Conservation (phyloP, 768 basidiomycete species). For the Cystofilobasidium capitatum region DNA sequence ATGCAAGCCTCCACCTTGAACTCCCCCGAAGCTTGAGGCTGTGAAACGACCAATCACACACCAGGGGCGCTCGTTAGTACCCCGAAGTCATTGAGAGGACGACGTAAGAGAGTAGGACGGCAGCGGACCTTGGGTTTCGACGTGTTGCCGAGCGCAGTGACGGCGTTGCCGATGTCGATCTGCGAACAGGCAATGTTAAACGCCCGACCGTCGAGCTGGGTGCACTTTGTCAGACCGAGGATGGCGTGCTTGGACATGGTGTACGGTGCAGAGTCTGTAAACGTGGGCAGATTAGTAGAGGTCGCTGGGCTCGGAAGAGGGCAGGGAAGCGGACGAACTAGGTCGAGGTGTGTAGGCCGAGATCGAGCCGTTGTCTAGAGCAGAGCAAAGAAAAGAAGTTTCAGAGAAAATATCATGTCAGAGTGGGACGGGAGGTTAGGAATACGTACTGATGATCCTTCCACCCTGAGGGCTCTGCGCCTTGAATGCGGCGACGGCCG, state of each 20-base stretch:
- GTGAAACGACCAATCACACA: neutral
- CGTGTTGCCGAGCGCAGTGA: constrained; percentile 18
- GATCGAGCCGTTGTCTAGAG: constrained; percentile 62
- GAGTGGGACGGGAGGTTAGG: neutral
- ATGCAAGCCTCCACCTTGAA: constrained; percentile 46
- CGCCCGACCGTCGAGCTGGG: constrained; percentile 63
- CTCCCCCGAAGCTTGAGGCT: constrained; percentile 16
- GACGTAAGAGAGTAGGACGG: neutral
- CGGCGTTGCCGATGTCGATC: constrained; percentile 60
- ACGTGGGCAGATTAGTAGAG: neutral
- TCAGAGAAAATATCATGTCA: neutral
- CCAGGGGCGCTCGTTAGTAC: neutral
- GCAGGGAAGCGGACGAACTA: constrained; percentile 36
- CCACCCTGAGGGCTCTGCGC: constrained; percentile 62
- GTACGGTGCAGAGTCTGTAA: constrained; percentile 47
- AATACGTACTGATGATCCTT: constrained; percentile 50
- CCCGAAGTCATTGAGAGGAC: neutral
- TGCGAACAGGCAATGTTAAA: constrained; percentile 68
- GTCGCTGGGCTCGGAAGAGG: neutral
- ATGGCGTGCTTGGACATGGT: constrained; percentile 74
- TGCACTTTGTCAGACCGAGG: constrained; percentile 62
- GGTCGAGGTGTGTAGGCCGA: constrained; percentile 64
- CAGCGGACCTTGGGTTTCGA: neutral
- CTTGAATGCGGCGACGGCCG: constrained; percentile 67
- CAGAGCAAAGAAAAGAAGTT: neutral